These are phyloP conservation scores for Verticillium longisporum DNA, from an alignment of 2,329 filamentous ascomycete genomes.

Conservation along the genomic window DNA sequence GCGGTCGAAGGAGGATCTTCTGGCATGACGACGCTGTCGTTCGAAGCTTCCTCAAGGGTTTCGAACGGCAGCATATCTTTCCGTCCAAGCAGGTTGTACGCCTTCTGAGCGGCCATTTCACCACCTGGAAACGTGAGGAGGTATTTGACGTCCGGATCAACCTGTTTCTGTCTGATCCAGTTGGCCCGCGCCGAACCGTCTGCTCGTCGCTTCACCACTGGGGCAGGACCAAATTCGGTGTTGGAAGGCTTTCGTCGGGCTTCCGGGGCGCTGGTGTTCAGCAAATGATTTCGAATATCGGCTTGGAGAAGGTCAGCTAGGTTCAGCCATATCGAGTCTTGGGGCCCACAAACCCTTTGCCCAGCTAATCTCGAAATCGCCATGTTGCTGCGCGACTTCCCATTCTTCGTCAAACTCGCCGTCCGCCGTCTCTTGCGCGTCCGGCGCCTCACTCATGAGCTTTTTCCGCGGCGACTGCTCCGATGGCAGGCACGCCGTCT, in stretches of 20 bases:
- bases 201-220: neutral
- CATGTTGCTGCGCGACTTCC: neutral
- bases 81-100: neutral
- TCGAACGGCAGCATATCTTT: neutral
- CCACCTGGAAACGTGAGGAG: neutral
- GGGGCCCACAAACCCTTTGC: neutral
- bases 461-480: neutral
- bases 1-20: slow-evolving; percentile 4
- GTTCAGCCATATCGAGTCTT: neutral
- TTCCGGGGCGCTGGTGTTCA: neutral
- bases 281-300: neutral
- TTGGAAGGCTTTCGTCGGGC: neutral
- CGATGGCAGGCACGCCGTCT: neutral
- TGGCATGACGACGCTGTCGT: neutral
- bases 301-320: neutral
- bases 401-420: neutral
- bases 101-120: neutral
- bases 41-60: neutral
- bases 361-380: neutral
- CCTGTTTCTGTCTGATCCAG: neutral
- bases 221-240: neutral
- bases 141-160: slow-evolving; percentile 1
- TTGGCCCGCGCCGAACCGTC: neutral
- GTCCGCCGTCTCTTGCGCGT: neutral
- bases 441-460: neutral